phyloP scores from a whole-genome alignment of 371 early-diverging fungal genomes.

The Lichtheimia hyalospora region DNA sequence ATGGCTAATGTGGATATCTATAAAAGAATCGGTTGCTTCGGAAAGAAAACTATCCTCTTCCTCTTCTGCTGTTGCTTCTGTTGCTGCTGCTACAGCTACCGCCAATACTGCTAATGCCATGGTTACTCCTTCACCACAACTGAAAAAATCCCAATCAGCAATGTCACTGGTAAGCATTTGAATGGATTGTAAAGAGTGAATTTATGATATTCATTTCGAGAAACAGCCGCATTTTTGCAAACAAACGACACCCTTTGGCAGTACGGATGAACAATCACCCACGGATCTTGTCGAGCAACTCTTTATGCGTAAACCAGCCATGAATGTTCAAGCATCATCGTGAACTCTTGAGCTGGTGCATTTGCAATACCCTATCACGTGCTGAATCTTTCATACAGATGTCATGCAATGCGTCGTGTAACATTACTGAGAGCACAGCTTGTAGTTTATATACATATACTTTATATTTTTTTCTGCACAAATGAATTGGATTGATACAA shows the following conservation, averaged over 20 bases:
- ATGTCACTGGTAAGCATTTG: slow-evolving; percentile 31
- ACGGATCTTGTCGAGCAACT: slow-evolving; percentile 36
- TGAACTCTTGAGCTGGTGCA: background rate
- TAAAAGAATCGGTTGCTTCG: background rate
- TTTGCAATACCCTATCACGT: no score
- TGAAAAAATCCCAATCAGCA: slow-evolving; percentile 27
- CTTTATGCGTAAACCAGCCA: slow-evolving; percentile 21
- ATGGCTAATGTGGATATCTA: background rate
- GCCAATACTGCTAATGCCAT: slow-evolving; percentile 7
- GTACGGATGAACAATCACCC: slow-evolving; percentile 32
- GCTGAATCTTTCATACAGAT: no score
- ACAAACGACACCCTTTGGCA: slow-evolving; percentile 16
- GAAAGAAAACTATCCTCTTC: background rate
- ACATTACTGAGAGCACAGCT: no score
- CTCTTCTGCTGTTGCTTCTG: background rate
- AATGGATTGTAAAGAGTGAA: background rate
- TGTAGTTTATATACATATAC: no score
- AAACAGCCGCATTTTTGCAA: slow-evolving; percentile 32
- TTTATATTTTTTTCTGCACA: no score
- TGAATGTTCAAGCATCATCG: slow-evolving; percentile 6
- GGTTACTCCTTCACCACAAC: slow-evolving; percentile 6
- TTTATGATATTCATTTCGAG: background rate
- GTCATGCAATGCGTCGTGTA: no score
- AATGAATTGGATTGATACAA: no score
- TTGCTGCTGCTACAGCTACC: slow-evolving; percentile 13